Evolutionary conservation across 2,329 filamentous ascomycete species (phyloP), one percentile per base, ranked within the genome.

Genomic region (Orbilia ellipsospora): DNA sequence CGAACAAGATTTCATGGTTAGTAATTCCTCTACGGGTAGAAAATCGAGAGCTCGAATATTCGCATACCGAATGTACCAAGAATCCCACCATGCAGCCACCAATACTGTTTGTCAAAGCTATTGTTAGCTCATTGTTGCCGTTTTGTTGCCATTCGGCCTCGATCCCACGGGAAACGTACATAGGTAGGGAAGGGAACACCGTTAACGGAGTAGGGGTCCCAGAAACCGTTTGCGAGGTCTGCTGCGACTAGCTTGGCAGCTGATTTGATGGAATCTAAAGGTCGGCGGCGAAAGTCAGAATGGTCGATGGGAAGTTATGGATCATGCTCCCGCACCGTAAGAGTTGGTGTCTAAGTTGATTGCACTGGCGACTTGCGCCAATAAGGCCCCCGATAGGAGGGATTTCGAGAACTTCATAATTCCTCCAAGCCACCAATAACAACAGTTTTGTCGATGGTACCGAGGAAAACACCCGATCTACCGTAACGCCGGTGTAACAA

Each of bases 61-160:
- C 18, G 12, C 62, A 20, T 73, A 73, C 69, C 69, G 5, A 62
- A 45, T 45, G 31, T 56, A 15, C 69, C 69, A 3, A 73, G 48
- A 44, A 73, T 73, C 7, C 62, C 69, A 23, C 69, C 69, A 23
- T 73, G 69, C 15, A 73, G 40, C 69, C 69, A 73, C 69, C 69
- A 73, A 40, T 73, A 73, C 50, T 73, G 67, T 4, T 20, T 10
- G 40, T 57, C 26, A 55, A 31, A n/a, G 48, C 26, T 18, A 40
- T 5, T 52, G 18, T 28, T 23, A n/a, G 15, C 16, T 12, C 44
- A 48, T 15, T 48, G 44, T 48, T 48, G 44, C 16, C 31, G 31
- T 36, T 36, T 48, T 48, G 44, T 48, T 36, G 40, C 20, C 15
- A 26, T 20, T n/a, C 8, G 40, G 15, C 6, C 31, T 44, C 8